Conservation (phyloP, 331 rosid species). For the Malus hybrid region DNA sequence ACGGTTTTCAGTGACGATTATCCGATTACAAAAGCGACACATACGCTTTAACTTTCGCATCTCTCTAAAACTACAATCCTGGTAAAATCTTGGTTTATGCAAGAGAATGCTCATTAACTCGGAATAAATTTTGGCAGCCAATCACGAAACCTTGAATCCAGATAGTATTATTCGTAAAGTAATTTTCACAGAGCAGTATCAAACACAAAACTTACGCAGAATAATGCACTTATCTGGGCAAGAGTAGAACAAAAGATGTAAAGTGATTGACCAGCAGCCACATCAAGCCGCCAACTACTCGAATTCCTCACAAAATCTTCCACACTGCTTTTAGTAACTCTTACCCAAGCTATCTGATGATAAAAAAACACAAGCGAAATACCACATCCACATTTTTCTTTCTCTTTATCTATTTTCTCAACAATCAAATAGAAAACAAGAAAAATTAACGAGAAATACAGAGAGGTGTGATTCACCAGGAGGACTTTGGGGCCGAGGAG, state of each 20-base stretch:
- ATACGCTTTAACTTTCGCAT: too few relatives aligned
- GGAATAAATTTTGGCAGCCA: too few relatives aligned
- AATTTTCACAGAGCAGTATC: not conserved
- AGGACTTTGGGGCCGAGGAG: slow-evolving; percentile 77
- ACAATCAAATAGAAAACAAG: not conserved
- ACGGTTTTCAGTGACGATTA: too few relatives aligned
- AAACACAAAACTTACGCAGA: not conserved
- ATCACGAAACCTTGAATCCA: not conserved
- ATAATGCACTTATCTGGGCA: not conserved
- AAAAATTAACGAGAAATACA: not conserved
- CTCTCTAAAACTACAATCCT: too few relatives aligned
- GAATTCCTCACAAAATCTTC: slow-evolving; percentile 40
- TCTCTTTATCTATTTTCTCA: not conserved
- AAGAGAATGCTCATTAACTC: too few relatives aligned
- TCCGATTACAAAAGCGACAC: too few relatives aligned
- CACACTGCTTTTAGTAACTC: slow-evolving; percentile 52
- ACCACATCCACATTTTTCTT: not conserved
- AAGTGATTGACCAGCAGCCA: not conserved
- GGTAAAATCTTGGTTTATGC: too few relatives aligned
- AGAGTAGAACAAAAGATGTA: not conserved
- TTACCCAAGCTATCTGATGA: slow-evolving; percentile 60
- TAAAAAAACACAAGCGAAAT: not conserved
- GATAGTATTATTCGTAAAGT: not conserved
- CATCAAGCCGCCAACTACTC: slow-evolving; percentile 30
- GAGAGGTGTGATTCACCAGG: slow-evolving; percentile 38